Base-by-base conservation (phyloP, 2,329 filamentous ascomycete genomes). In the Claviceps arundinis region DNA sequence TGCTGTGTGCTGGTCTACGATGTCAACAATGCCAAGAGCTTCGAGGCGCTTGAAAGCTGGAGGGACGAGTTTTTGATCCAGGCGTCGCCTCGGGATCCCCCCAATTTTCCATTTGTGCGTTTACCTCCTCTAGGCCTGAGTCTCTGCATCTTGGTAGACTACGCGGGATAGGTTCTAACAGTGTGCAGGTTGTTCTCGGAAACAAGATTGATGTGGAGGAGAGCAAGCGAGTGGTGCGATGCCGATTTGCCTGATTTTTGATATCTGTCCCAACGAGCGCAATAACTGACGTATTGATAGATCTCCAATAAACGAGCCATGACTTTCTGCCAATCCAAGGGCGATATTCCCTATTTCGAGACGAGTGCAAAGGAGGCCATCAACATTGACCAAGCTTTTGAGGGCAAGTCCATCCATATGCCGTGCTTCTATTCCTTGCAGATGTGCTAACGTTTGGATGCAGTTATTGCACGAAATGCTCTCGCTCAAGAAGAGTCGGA, bases 181-280 rank as follows among this genome's bases (percentile, higher is more conserved):
- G 42, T 37, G 22, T 53, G 34, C 60, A 91, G 87, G 87, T 95
- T 55, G 93, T 98, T 41, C 81, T 98, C 54, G 93, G 93, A 53
- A 98, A 98, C 79, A 98, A 98, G 79, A 95, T 98, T 62, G 93
- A 98, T 73, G 85, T 96, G 46, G 93, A 96, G 68, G 93, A 97
- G 73, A 95, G 85, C 76, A 96, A 96, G 78, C 81, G 93, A 68
- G 89, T 93, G 76, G 86, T 87, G 66, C 61, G 78, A 68, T 34
- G 4, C 50, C 4, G 11, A 40, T 4, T 37, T 19, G 14, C 14
- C 6, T 9, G 2, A 7, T 37, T 4, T 22, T 24, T 44, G 3
- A 5, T 16, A n/a, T 26, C 2, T 37, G 41, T 24, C 5, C 42
- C 44, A 6, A 5, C 37, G 4, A 40, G 4, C 5, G 37, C 19